Conservation (phyloP, 1,284 basidiomycete genomes). For the Athelia psychrophila region DNA sequence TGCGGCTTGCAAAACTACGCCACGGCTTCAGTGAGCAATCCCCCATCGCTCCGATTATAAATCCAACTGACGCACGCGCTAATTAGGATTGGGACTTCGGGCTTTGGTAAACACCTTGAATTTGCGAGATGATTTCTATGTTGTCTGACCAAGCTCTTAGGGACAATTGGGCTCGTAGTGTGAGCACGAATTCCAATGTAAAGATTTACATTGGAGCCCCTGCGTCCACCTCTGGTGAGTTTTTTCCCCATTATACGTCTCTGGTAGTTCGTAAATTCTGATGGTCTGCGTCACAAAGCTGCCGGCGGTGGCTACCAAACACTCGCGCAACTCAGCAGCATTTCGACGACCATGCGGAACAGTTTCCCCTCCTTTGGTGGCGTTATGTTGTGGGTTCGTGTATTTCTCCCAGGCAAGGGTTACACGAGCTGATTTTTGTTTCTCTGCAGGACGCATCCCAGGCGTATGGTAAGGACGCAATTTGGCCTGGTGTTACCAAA, state of each 20-base stretch:
- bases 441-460: conserved; percentile 50
- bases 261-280: conserved; percentile 68
- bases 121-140: neutral
- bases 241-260: conserved; percentile 40
- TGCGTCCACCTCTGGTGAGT: conserved; percentile 34
- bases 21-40: conserved; percentile 32
- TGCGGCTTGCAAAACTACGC: conserved; percentile 44
- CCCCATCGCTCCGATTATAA: neutral
- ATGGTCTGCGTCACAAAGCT: conserved; percentile 34
- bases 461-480: conserved; percentile 49
- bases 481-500: conserved; percentile 45
- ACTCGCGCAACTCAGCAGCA: conserved; percentile 43
- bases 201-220: conserved; percentile 63
- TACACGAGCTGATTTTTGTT: too few relatives aligned
- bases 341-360: conserved; percentile 52
- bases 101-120: conserved; percentile 35
- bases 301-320: conserved; percentile 55
- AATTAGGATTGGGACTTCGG: conserved; percentile 51
- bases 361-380: conserved; percentile 71
- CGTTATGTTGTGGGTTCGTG: conserved; percentile 58
- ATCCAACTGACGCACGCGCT: neutral
- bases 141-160: too few relatives aligned
- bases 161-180: conserved; percentile 58
- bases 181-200: conserved; percentile 55
- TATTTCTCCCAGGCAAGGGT: too few relatives aligned